Percentiles rank a stretch among this genome's conserved stretches.
These are phyloP conservation scores for Gnomoniopsis smithogilvyi DNA, from an alignment of 2,329 filamentous ascomycete species.

Conservation along the genomic window DNA sequence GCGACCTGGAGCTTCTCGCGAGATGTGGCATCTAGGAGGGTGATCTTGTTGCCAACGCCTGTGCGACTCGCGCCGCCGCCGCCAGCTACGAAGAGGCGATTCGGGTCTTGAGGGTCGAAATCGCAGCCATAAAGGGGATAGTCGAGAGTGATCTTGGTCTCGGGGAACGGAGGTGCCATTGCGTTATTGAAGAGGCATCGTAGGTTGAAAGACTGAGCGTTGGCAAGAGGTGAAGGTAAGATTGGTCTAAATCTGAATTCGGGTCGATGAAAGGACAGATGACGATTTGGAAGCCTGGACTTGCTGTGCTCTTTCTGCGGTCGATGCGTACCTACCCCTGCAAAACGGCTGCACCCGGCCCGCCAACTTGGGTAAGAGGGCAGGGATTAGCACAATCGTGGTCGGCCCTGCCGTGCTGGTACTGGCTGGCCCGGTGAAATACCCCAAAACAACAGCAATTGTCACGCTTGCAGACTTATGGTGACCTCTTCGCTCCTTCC, in stretches of 20 bases:
- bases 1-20: constrained; percentile 61
- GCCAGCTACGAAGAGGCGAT: constrained; percentile 76
- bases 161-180: constrained; percentile 34
- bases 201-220: not conserved
- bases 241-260: not conserved
- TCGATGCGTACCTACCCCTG: no score
- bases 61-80: constrained; percentile 80
- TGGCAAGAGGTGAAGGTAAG: not conserved
- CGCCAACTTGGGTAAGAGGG: no score
- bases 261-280: constrained; percentile 1
- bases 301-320: not conserved
- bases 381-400: no score
- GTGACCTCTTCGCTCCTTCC: no score
- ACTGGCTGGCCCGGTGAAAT: no score
- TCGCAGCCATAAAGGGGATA: constrained; percentile 87
- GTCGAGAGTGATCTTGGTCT: constrained; percentile 64
- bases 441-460: no score
- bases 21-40: constrained; percentile 67
- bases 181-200: constrained; percentile 6
- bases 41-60: constrained; percentile 84
- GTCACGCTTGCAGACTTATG: no score
- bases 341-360: no score
- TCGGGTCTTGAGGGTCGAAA: constrained; percentile 78
- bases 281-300: not conserved
- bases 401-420: no score